Base-by-base conservation (phyloP, 1,284 basidiomycete species). In the Xerocomus minutiporus region DNA sequence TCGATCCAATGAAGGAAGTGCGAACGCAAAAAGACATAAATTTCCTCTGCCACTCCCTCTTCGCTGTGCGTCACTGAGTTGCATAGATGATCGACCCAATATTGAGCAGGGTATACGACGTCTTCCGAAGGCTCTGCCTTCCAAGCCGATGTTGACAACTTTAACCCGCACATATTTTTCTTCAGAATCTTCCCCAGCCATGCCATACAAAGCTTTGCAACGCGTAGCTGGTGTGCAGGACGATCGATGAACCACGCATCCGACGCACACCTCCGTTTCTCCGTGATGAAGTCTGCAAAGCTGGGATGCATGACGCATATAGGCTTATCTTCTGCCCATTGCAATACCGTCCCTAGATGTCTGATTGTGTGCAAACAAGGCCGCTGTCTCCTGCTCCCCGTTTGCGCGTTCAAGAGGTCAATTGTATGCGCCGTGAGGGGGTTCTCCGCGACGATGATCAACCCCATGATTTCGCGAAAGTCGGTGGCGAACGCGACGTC, bases 1-100 rank as follows among this genome's bases (percentile, higher is more conserved):
- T 68, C 69, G 29, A 71, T 62, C 66, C 69, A 68, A 49, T 68
- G 68, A n/a, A 68, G 43, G 3, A 71, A 62, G 31, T 68, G 66
- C n/a, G 35, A 48, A 6, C 44, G 46, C 46, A 68, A 46, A 51
- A 68, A 66, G 26, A 1, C 4, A 3, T 58, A 7, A 3, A 71
- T 50, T 12, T 58, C 63, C 3, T 57, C 53, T 8, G 11, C 49
- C 28, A 59, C 13, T 8, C 5, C 40, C 25, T 25, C 52, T 12
- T 56, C 56, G 13, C 34, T 32, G 13, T n/a, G 20, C 17, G 3
- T 26, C 11, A 29, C 49, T 3, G 57, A 59, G 5, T 51, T 31
- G 50, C 67, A 68, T 20, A 70, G 28, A 45, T 68, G 69, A 26
- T 68, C 57, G 8, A 67, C 54, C 66, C 69, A 70, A 38, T 63